These are phyloP conservation scores for Claviceps fusiformis DNA, from an alignment of 2,329 filamentous ascomycete species.

Conservation along the genomic window DNA sequence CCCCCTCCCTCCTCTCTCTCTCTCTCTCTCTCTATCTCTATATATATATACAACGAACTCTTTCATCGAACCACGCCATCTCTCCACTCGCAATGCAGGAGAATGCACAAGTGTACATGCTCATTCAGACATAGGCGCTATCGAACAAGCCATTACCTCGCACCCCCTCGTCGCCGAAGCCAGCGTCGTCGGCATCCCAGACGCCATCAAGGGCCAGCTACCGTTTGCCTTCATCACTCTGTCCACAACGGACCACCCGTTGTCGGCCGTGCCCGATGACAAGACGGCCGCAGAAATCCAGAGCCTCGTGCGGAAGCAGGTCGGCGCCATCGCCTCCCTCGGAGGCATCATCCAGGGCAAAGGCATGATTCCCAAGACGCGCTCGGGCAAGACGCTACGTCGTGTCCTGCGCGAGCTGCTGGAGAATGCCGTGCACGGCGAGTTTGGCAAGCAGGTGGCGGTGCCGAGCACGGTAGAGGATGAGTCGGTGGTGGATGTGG, in stretches of 20 bases:
- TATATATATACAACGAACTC: too few relatives aligned
- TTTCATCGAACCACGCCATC: too few relatives aligned
- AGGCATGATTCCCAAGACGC: slow-evolving; percentile 81
- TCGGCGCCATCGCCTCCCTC: slow-evolving; percentile 74
- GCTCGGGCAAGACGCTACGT: slow-evolving; percentile 81
- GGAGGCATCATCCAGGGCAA: slow-evolving; percentile 76
- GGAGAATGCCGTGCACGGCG: slow-evolving; percentile 64
- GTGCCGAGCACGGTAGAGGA: slow-evolving; percentile 84
- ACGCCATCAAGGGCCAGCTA: slow-evolving; percentile 75
- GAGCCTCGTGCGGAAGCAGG: slow-evolving; percentile 58
- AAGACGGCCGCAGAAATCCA: slow-evolving; percentile 51
- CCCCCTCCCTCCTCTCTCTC: background rate
- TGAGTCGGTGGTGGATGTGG: slow-evolving; percentile 56
- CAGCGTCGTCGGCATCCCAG: slow-evolving; percentile 75
- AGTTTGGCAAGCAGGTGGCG: slow-evolving; percentile 57
- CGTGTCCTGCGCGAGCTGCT: slow-evolving; percentile 70
- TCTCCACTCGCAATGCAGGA: too few relatives aligned
- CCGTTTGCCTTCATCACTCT: slow-evolving; percentile 76
- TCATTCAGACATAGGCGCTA: slow-evolving; percentile 42
- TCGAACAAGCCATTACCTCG: slow-evolving; percentile 80
- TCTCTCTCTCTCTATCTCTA: too few relatives aligned
- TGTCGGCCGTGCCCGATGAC: slow-evolving; percentile 34
- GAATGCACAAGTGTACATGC: background rate
- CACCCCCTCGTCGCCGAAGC: slow-evolving; percentile 71
- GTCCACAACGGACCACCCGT: slow-evolving; percentile 31